Base-by-base conservation (phyloP, 768 basidiomycete species). In the Agaricus subrufescens region DNA sequence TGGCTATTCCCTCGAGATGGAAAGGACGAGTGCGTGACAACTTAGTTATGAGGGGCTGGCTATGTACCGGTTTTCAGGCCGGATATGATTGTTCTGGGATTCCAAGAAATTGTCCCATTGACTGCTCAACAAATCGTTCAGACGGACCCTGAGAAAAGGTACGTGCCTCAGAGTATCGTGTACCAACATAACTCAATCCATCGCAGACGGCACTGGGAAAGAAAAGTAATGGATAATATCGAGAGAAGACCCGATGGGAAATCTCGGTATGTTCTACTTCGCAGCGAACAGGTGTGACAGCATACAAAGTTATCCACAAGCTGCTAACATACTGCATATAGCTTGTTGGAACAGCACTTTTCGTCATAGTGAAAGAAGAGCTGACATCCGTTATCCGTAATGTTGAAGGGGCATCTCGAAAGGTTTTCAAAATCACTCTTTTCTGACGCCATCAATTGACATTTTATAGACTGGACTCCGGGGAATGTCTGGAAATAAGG, bases 51-150 rank as follows among this genome's bases (percentile, higher is more conserved):
- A 59, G 54, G 60, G 44, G 40, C 60, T 14, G 55, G 19, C 15
- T 47, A 6, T 37, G 38, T 19, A 52, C 53, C 42, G 19, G 43
- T 55, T 52, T 25, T 46, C 19, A 91, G 90, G 44, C 94, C 94
- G 5, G 94, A 98, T 65, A 84, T 98, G 59, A 87, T 96, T 66
- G 86, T 86, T 23, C 75, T 98, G 29, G 92, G 91, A 2, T 97
- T 98, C 67, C 95, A 99, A 70, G 97, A 99, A 70, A 94, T 99
- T 52, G 97, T 99, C 0, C 94, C 94, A 3, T 80, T 99, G 46
- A 98, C 93, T n/a, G 93, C 97, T 2, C 93, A 95, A 64, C 95
- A 98, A 68, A 98, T 99, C 43, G 78, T 98, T 14, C 94, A 97
- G 68, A 88, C 94, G 5, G 95, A 98, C 70, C 94, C 95, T 1